phyloP scores from a whole-genome alignment of 1,139 yeast genomes.

The Sugiyamaella grinbergsii region DNA sequence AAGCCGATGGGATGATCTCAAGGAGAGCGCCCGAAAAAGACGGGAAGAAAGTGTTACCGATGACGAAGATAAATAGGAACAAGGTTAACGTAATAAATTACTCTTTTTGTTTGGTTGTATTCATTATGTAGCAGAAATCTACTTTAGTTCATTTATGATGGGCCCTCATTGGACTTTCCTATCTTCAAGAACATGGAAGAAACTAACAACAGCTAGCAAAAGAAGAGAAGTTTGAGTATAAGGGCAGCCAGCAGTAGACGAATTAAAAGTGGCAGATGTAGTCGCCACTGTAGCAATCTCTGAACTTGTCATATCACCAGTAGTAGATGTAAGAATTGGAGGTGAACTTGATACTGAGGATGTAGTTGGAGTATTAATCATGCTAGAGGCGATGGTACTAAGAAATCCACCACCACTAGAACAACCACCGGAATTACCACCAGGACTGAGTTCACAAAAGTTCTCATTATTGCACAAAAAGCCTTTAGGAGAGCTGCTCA shows the following conservation, averaged over 20 bases:
- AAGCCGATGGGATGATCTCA: slow-evolving; percentile 44
- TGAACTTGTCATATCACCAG: too few species aligned
- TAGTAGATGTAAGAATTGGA: too few species aligned
- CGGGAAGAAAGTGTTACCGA: slow-evolving; percentile 26
- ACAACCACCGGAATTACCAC: neutral
- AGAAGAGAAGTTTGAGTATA: neutral
- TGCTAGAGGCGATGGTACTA: too few species aligned
- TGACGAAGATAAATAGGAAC: slow-evolving; percentile 6
- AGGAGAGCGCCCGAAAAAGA: slow-evolving; percentile 43
- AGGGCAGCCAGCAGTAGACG: neutral
- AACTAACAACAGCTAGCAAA: neutral
- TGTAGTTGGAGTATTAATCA: neutral
- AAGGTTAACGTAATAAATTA: neutral
- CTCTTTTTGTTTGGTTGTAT: too few species aligned
- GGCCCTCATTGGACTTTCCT: neutral
- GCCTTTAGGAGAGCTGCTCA: neutral
- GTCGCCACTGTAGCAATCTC: neutral
- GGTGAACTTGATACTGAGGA: too few species aligned
- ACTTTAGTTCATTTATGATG: too few species aligned
- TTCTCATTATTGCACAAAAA: neutral
- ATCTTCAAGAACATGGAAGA: neutral
- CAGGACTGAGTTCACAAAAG: neutral
- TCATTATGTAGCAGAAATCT: too few species aligned
- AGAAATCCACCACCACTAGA: slow-evolving; percentile 1
- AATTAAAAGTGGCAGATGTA: slow-evolving; percentile 1